These are phyloP conservation scores for Orychophragmus violaceus DNA, from an alignment of 345 rosid species.

Conservation along the genomic window DNA sequence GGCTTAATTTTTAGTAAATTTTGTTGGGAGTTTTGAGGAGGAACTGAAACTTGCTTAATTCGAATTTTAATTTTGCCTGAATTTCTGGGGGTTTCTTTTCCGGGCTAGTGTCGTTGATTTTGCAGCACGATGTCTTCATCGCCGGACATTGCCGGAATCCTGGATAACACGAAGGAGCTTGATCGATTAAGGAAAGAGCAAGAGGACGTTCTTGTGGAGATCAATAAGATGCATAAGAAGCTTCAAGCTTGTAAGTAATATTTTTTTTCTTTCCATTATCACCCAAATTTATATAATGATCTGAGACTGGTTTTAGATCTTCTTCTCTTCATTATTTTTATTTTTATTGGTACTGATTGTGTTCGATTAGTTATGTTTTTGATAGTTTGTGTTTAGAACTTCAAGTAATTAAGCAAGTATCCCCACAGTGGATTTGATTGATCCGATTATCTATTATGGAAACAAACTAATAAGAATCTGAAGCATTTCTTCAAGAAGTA, in stretches of 20 bases:
- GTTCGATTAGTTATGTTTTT: not conserved
- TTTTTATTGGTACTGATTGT: no score
- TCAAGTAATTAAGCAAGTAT: no score
- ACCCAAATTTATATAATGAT: not conserved
- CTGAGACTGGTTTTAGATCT: not conserved
- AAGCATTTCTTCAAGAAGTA: not conserved
- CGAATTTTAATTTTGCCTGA: not conserved
- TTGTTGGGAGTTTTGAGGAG: not conserved
- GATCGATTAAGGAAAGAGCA: constrained; percentile 81
- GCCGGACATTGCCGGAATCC: constrained; percentile 54
- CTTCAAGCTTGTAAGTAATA: constrained; percentile 61
- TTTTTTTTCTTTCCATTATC: not conserved
- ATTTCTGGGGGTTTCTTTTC: not conserved
- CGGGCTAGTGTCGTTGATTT: constrained; percentile 1
- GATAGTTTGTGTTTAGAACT: no score
- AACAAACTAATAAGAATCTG: not conserved
- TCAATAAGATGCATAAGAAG: constrained; percentile 88
- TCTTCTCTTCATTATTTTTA: no score
- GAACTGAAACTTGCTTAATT: not conserved
- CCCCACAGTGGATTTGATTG: no score
- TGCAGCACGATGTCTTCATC: constrained; percentile 44
- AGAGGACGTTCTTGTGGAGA: constrained; percentile 57
- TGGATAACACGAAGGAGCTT: constrained; percentile 72
- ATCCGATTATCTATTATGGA: not conserved
- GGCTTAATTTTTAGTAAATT: no score